Evolutionary conservation across 257 asterid genomes (phyloP).

Genomic region (Fraxinus excelsior): DNA sequence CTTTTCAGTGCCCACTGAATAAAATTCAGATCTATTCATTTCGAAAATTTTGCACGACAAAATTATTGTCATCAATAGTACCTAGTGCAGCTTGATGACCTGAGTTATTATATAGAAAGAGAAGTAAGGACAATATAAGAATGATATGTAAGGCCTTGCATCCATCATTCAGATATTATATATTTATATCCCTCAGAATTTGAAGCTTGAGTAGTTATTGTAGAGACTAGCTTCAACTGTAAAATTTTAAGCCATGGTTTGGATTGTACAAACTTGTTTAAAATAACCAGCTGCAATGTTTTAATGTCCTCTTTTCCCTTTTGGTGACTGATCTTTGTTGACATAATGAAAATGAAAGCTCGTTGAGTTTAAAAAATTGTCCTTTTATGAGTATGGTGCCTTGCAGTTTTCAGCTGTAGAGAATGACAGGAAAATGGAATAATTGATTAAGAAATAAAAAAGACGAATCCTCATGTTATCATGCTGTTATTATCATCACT

Average conservation of each 20-base stretch:
- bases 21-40: no score
- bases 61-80: no score
- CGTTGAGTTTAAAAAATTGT: neutral
- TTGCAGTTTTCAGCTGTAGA: slow-evolving; percentile 4
- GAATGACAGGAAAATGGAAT: neutral
- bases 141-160: neutral
- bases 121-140: neutral
- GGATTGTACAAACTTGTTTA: neutral
- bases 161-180: neutral
- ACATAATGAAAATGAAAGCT: neutral
- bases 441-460: neutral
- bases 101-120: no score
- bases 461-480: neutral
- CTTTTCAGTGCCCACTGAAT: no score
- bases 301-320: neutral
- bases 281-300: slow-evolving; percentile 5
- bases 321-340: neutral
- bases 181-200: neutral
- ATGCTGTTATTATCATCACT: slow-evolving; percentile 12
- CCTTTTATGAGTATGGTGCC: neutral
- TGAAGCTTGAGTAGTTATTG: neutral
- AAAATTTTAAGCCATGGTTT: neutral
- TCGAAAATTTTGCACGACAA: no score
- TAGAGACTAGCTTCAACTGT: neutral
- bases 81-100: no score